phyloP scores from a whole-genome alignment of 2,329 filamentous ascomycete species.

The Pseudocercospora crystallina region DNA sequence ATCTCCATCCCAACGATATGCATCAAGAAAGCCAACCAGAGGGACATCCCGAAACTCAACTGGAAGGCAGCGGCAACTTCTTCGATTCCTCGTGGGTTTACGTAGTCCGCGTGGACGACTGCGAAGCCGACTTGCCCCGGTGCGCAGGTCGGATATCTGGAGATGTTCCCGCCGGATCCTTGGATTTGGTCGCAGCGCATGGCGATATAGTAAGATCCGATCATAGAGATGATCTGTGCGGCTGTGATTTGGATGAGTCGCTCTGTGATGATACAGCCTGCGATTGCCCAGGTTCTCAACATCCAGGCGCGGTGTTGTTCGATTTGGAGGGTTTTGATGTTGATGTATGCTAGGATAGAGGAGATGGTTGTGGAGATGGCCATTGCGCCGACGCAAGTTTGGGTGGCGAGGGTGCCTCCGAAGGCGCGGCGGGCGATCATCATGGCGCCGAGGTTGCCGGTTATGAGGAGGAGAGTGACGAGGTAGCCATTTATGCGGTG shows the following conservation, averaged over 20 bases:
- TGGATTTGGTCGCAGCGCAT: slow-evolving; percentile 53
- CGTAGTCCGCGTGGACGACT: slow-evolving; percentile 31
- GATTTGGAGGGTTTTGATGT: slow-evolving; percentile 61
- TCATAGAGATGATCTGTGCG: slow-evolving; percentile 41
- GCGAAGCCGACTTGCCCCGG: slow-evolving; percentile 40
- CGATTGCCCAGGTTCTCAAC: slow-evolving; percentile 45
- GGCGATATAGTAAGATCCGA: slow-evolving; percentile 36
- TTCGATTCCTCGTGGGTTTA: slow-evolving; percentile 9
- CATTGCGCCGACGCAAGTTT: slow-evolving; percentile 46
- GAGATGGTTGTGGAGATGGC: slow-evolving; percentile 47
- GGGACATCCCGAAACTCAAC: slow-evolving; percentile 52
- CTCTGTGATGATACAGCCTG: slow-evolving; percentile 53
- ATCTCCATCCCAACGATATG: slow-evolving; percentile 47
- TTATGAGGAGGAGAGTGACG: slow-evolving; percentile 49
- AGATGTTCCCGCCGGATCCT: slow-evolving; percentile 25
- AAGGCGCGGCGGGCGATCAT: slow-evolving; percentile 55
- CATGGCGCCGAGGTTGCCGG: slow-evolving; percentile 51
- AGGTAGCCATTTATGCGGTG: slow-evolving; percentile 64
- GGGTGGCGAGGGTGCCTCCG: slow-evolving; percentile 55
- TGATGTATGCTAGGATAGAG: slow-evolving; percentile 52
- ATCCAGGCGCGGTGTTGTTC: slow-evolving; percentile 66
- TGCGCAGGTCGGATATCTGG: slow-evolving; percentile 49
- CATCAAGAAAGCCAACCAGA: slow-evolving; percentile 55
- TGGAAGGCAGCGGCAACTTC: slow-evolving; percentile 47
- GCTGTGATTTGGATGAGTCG: slow-evolving; percentile 51